phyloP scores from a whole-genome alignment of 768 basidiomycete species.

The Lactarius psammicola region DNA sequence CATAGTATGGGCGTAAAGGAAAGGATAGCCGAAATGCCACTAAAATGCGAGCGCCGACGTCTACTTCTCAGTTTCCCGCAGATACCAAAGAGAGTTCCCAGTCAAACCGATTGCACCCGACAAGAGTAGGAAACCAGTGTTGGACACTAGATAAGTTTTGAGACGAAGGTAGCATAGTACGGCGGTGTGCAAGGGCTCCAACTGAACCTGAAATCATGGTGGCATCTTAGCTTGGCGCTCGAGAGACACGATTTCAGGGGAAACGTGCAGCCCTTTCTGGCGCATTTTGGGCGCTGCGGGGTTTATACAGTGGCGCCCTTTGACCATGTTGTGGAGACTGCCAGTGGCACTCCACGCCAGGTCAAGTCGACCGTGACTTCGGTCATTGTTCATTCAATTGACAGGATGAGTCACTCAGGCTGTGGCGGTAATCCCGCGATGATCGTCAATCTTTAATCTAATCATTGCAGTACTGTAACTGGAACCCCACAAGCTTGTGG shows the following conservation, averaged over 20 bases:
- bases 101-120: background rate
- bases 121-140: background rate
- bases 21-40: background rate
- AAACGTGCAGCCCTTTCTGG: background rate
- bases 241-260: background rate
- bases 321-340: no score
- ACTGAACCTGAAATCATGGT: background rate
- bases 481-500: no score
- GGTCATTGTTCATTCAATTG: background rate
- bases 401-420: constrained; percentile 1
- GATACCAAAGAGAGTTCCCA: background rate
- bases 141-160: background rate
- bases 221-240: background rate
- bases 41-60: background rate
- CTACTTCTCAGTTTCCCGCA: no score
- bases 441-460: background rate
- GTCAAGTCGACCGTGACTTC: background rate
- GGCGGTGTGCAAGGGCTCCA: background rate
- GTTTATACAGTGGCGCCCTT: no score
- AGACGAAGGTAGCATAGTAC: background rate
- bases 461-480: background rate
- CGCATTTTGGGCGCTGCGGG: background rate
- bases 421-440: background rate
- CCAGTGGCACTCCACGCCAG: no score
- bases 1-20: background rate